Percentiles rank a stretch among this genome's conserved stretches.
Conservation (phyloP, 768 basidiomycete species). For the Lactarius evosmus region DNA sequence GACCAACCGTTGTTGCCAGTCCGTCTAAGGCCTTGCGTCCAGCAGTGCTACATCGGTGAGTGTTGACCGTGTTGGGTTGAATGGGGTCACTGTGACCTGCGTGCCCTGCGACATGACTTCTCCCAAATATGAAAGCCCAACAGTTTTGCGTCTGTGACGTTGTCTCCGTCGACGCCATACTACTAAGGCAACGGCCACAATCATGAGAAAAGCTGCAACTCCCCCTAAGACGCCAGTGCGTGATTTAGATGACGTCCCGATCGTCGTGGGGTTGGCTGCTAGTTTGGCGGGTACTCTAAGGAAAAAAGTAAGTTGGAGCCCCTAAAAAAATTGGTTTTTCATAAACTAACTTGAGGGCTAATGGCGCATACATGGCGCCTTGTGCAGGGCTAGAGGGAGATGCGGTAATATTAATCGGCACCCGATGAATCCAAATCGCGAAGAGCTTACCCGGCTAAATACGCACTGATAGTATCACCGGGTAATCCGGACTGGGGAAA, state of each 20-base stretch:
- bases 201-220: background rate
- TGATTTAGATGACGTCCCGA: background rate
- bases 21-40: background rate
- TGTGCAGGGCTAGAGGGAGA: constrained; percentile 23
- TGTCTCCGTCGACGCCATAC: constrained; percentile 13
- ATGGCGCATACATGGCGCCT: constrained; percentile 29
- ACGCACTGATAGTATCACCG: no score
- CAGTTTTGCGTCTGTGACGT: background rate
- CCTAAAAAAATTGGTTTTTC: no score
- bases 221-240: constrained; percentile 13
- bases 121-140: background rate
- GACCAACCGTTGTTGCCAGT: background rate
- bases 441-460: constrained; percentile 19
- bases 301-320: background rate
- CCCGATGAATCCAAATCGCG: background rate
- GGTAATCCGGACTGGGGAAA: background rate
- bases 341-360: constrained; percentile 26
- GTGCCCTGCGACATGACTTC: background rate
- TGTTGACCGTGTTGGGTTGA: background rate
- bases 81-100: background rate
- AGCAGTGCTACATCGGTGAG: background rate
- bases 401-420: background rate
- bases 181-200: background rate
- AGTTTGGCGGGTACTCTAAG: constrained; percentile 7
- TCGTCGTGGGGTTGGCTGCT: background rate